Conservation (phyloP, 768 basidiomycete genomes). For the Rhodotorula kratochvilovae region DNA sequence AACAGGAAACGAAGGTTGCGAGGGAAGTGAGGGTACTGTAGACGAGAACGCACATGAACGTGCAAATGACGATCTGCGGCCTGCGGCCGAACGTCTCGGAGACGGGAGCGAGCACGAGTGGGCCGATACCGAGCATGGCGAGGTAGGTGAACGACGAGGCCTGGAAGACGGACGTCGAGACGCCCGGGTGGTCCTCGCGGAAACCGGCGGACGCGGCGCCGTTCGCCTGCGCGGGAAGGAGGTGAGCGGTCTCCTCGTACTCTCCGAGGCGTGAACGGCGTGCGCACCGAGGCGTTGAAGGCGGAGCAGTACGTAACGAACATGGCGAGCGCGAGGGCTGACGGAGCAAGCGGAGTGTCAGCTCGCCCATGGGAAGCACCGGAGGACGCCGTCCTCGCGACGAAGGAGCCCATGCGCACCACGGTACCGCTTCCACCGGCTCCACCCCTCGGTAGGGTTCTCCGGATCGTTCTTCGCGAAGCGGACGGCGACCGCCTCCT, state of each 20-base stretch:
- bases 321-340: conserved; percentile 36
- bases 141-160: conserved; percentile 9
- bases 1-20: too few species aligned
- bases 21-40: neutral
- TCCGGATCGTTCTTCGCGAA: conserved; percentile 38
- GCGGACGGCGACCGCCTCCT: conserved; percentile 16
- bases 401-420: conserved; percentile 8
- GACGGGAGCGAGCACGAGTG: conserved; percentile 27
- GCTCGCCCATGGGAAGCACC: neutral
- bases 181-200: conserved; percentile 27
- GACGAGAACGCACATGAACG: conserved; percentile 28
- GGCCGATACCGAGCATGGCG: conserved; percentile 34
- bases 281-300: conserved; percentile 37
- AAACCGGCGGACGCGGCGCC: conserved; percentile 34
- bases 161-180: conserved; percentile 24
- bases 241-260: too few species aligned
- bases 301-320: conserved; percentile 38
- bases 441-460: conserved; percentile 37
- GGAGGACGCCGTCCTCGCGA: too few species aligned
- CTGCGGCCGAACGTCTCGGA: conserved; percentile 41
- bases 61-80: conserved; percentile 39
- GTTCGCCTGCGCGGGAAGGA: conserved; percentile 20
- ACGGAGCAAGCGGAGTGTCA: too few species aligned
- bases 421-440: conserved; percentile 32
- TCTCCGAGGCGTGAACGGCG: too few species aligned